These are phyloP conservation scores for Naganishia albida DNA, from an alignment of 1,284 basidiomycete genomes.

Conservation along the genomic window DNA sequence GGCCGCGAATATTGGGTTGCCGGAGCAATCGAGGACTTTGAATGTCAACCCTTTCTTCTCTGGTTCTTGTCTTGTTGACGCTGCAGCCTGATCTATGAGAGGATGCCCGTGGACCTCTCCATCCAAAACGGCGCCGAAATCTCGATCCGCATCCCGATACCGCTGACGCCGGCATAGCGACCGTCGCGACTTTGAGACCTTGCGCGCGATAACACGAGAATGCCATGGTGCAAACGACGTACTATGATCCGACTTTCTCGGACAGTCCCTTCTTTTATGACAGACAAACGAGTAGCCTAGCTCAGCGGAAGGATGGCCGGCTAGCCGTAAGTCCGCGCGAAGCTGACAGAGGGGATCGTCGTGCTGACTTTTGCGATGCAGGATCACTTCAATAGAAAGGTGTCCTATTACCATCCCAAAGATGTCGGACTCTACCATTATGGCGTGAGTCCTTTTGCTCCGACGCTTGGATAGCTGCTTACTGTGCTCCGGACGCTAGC, in stretches of 20 bases:
- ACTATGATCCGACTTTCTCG: slow-evolving; percentile 47
- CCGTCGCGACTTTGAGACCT: not conserved
- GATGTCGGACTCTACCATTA: slow-evolving; percentile 94
- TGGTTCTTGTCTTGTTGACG: not conserved
- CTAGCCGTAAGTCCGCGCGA: slow-evolving; percentile 43
- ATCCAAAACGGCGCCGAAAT: not conserved
- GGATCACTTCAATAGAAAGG: slow-evolving; percentile 82
- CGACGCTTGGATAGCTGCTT: not conserved
- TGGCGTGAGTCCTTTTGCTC: slow-evolving; percentile 63
- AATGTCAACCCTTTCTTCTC: not conserved
- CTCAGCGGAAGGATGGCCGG: slow-evolving; percentile 45
- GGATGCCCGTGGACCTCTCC: not conserved
- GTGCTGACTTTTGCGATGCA: slow-evolving; percentile 42
- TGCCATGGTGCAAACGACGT: slow-evolving; percentile 29
- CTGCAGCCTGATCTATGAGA: not conserved
- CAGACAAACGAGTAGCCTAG: slow-evolving; percentile 44
- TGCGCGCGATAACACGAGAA: slow-evolving; percentile 4
- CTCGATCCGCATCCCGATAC: not conserved
- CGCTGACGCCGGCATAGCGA: not conserved
- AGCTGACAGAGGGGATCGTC: slow-evolving; percentile 5
- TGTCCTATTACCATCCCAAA: slow-evolving; percentile 94
- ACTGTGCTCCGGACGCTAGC: slow-evolving; percentile 57
- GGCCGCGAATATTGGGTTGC: not conserved
- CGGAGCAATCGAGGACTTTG: not conserved
- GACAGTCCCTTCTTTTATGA: slow-evolving; percentile 55